phyloP scores from a whole-genome alignment of 306 rosid species.

The Malus sieversii region DNA sequence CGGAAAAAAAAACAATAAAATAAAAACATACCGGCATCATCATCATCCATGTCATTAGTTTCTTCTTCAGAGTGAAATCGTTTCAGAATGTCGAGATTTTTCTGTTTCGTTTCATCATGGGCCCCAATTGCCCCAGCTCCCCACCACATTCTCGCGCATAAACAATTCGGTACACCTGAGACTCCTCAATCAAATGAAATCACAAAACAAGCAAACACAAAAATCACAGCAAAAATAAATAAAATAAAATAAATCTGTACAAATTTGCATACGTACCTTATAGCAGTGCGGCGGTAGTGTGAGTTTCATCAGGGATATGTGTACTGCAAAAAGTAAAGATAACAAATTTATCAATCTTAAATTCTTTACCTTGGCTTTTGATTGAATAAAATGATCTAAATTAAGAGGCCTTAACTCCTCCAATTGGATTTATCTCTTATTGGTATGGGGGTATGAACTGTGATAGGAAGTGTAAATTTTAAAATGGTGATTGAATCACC shows the following conservation, averaged over 20 bases:
- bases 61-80: constrained; percentile 66
- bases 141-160: constrained; percentile 78
- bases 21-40: constrained; percentile 48
- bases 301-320: constrained; percentile 95
- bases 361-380: too few relatives aligned
- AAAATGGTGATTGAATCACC: too few relatives aligned
- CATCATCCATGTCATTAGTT: constrained; percentile 53
- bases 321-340: constrained; percentile 51
- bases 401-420: too few relatives aligned
- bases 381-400: too few relatives aligned
- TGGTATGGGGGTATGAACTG: too few relatives aligned
- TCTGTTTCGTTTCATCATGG: constrained; percentile 48
- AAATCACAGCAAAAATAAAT: not conserved
- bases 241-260: not conserved
- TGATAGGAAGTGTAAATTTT: too few relatives aligned
- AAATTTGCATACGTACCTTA: constrained; percentile 37
- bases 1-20: not conserved
- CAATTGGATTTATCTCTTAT: too few relatives aligned
- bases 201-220: not conserved
- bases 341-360: too few relatives aligned
- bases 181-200: constrained; percentile 28
- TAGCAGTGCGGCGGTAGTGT: constrained; percentile 68
- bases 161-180: constrained; percentile 88
- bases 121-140: constrained; percentile 62
- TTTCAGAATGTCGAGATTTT: constrained; percentile 70